Evolutionary conservation across 73 alveolate species (phyloP).

Genomic region (Uronychia setigera): DNA sequence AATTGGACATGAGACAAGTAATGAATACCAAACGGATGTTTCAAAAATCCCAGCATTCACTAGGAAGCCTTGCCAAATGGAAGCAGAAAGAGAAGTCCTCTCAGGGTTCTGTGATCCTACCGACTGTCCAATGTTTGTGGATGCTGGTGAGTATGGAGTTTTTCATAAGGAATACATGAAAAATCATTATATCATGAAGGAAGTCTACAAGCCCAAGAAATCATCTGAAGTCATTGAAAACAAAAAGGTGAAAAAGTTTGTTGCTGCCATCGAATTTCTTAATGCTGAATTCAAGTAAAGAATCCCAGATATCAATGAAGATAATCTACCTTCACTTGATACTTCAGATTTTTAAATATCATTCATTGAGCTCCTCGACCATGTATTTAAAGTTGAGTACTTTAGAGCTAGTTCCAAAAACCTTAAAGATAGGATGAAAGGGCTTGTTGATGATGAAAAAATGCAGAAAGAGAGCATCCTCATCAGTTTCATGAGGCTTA

Average conservation of each 20-base stretch:
- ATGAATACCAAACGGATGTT: no score
- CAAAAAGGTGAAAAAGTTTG: not conserved
- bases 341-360: conserved; percentile 24
- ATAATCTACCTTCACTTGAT: not conserved
- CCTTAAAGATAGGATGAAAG: not conserved
- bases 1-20: conserved; percentile 17
- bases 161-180: conserved; percentile 8
- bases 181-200: not conserved
- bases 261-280: not conserved
- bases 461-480: conserved; percentile 31
- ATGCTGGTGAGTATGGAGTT: not conserved
- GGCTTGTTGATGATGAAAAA: conserved; percentile 4
- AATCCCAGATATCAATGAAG: not conserved
- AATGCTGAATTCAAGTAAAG: not conserved
- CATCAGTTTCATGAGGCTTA: conserved; percentile 25
- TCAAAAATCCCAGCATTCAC: not conserved
- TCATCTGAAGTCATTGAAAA: not conserved
- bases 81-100: not conserved
- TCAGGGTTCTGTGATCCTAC: not conserved
- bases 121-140: not conserved
- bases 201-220: conserved; percentile 2
- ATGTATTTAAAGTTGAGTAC: not conserved
- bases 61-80: not conserved
- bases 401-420: conserved; percentile 5
- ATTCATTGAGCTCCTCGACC: conserved; percentile 17